Conservation (phyloP, 2,329 filamentous ascomycete genomes). For the Macrophomina pseudophaseolina region DNA sequence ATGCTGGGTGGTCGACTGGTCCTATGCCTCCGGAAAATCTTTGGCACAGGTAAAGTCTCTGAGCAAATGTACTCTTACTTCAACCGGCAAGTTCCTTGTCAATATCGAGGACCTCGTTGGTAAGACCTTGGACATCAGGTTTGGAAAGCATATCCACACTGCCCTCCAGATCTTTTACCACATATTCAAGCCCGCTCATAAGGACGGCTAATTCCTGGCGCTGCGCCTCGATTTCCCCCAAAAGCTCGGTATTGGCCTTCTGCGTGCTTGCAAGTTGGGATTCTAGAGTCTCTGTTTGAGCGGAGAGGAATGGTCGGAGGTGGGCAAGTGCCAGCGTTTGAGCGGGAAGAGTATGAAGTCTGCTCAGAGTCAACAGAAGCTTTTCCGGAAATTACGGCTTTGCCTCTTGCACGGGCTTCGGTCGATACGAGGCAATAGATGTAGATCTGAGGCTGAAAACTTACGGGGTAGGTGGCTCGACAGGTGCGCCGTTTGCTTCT, state of each 20-base stretch:
- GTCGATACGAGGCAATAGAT: background rate
- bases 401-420: background rate
- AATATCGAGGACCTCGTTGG: constrained; percentile 41
- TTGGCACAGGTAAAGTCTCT: background rate
- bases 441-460: background rate
- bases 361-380: constrained; percentile 34
- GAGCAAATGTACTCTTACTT: background rate
- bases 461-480: constrained; percentile 35
- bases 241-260: constrained; percentile 58
- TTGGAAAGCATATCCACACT: constrained; percentile 49
- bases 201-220: constrained; percentile 62
- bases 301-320: constrained; percentile 60
- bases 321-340: constrained; percentile 64
- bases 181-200: constrained; percentile 59
- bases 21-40: too few relatives aligned
- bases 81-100: constrained; percentile 30
- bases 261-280: constrained; percentile 57
- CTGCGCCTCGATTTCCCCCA: constrained; percentile 58
- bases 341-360: constrained; percentile 64
- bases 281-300: constrained; percentile 56
- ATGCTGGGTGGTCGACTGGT: too few relatives aligned
- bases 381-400: background rate
- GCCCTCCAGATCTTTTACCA: constrained; percentile 63
- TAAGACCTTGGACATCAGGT: constrained; percentile 43
- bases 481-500: constrained; percentile 42